A percentile compares a stretch with the other conserved stretches of the same genome.
phyloP scores from a whole-genome alignment of 2,329 filamentous ascomycete genomes.

The Endoconidiophora laricicola region DNA sequence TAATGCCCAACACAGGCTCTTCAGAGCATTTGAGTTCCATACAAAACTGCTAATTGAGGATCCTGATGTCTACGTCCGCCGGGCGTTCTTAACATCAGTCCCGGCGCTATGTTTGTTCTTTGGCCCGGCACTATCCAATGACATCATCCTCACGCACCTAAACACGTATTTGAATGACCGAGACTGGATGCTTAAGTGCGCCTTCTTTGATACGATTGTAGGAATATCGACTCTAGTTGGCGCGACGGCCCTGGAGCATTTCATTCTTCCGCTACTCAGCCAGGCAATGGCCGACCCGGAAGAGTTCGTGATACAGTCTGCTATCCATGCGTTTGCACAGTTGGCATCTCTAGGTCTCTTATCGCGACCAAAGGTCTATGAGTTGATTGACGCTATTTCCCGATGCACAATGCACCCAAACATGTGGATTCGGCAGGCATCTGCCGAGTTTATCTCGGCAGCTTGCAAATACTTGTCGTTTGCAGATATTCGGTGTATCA shows the following conservation, averaged over 20 bases:
- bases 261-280: constrained; percentile 88
- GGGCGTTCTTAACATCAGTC: constrained; percentile 83
- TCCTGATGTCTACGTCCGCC: constrained; percentile 63
- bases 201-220: constrained; percentile 90
- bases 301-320: constrained; percentile 84
- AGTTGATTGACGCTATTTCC: constrained; percentile 66
- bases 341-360: constrained; percentile 80
- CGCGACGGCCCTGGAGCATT: constrained; percentile 78
- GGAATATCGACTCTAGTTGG: constrained; percentile 85
- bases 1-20: constrained; percentile 64
- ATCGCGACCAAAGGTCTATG: constrained; percentile 70
- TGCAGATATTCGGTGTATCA: constrained; percentile 69
- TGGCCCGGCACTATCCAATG: constrained; percentile 76
- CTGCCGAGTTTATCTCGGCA: constrained; percentile 66
- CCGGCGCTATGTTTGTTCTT: constrained; percentile 91
- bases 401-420: constrained; percentile 90
- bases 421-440: constrained; percentile 83
- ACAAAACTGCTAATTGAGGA: constrained; percentile 86
- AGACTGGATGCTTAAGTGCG: constrained; percentile 92
- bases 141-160: constrained; percentile 87
- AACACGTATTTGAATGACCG: constrained; percentile 95
- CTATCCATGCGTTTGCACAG: constrained; percentile 70
- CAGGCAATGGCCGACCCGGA: constrained; percentile 87
- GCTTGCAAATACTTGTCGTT: constrained; percentile 58
- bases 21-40: constrained; percentile 71